Evolutionary conservation across 768 basidiomycete genomes (phyloP).

Genomic region (Phylloporus arenicola): DNA sequence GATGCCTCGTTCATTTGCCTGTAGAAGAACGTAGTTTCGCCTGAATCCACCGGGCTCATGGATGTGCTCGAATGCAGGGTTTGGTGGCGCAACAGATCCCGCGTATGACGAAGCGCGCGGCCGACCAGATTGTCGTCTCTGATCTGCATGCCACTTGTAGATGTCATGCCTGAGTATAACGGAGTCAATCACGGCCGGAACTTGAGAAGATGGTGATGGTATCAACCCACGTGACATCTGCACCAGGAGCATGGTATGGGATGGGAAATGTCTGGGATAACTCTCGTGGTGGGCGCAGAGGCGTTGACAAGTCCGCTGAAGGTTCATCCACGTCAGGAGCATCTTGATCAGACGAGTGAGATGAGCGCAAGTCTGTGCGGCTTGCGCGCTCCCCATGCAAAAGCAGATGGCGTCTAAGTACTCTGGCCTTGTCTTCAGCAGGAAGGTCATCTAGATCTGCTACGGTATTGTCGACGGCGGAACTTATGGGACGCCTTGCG

Average conservation of each 20-base stretch:
- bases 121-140: constrained; percentile 53
- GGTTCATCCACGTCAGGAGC: constrained; percentile 13
- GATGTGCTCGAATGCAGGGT: constrained; percentile 87
- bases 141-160: constrained; percentile 91
- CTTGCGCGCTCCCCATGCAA: constrained; percentile 54
- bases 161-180: constrained; percentile 65
- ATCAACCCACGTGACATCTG: constrained; percentile 81
- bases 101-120: constrained; percentile 69
- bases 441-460: constrained; percentile 56
- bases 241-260: constrained; percentile 80
- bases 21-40: constrained; percentile 76
- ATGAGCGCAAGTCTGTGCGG: constrained; percentile 20
- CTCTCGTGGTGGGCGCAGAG: constrained; percentile 32
- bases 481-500: constrained; percentile 31
- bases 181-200: constrained; percentile 14
- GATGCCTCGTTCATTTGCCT: constrained; percentile 59
- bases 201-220: not conserved
- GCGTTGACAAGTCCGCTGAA: constrained; percentile 23
- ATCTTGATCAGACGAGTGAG: constrained; percentile 22
- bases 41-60: constrained; percentile 95
- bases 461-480: constrained; percentile 26
- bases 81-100: constrained; percentile 44
- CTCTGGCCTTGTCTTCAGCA: constrained; percentile 78
- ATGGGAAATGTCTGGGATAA: constrained; percentile 78
- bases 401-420: constrained; percentile 77